phyloP scores from a whole-genome alignment of 1,139 yeast genomes.

The Saccharomyces hybrid region DNA sequence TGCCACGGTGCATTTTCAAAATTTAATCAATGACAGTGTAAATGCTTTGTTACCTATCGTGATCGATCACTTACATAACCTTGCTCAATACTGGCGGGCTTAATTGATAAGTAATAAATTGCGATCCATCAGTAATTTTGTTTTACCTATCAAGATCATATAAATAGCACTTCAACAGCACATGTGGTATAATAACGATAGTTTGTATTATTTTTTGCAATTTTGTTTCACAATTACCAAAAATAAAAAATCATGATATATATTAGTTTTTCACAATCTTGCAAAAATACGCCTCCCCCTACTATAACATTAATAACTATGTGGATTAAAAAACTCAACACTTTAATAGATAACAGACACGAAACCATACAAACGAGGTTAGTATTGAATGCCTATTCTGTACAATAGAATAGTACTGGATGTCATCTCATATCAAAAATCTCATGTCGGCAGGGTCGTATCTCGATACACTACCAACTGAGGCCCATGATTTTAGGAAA shows the following conservation, averaged over 20 bases:
- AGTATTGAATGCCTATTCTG: not conserved
- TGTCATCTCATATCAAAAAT: not conserved
- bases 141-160: not conserved
- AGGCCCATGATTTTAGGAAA: constrained; percentile 34
- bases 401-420: not conserved
- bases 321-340: not conserved
- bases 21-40: constrained; percentile 86
- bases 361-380: not conserved
- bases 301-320: not conserved
- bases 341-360: not conserved
- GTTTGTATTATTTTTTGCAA: not conserved
- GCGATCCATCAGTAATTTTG: not conserved
- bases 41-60: constrained; percentile 90
- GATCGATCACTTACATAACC: constrained; percentile 85
- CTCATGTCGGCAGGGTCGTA: not conserved
- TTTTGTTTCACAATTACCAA: not conserved
- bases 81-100: constrained; percentile 97
- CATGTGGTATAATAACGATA: not conserved
- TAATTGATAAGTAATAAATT: constrained; percentile 26
- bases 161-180: not conserved
- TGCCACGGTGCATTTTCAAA: constrained; percentile 89
- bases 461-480: constrained; percentile 2
- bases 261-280: not conserved
- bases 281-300: not conserved
- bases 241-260: not conserved